Percentiles rank a stretch among this genome's conserved stretches.
Conservation (phyloP, 768 basidiomycete genomes). For the Lactarius hatsudake region DNA sequence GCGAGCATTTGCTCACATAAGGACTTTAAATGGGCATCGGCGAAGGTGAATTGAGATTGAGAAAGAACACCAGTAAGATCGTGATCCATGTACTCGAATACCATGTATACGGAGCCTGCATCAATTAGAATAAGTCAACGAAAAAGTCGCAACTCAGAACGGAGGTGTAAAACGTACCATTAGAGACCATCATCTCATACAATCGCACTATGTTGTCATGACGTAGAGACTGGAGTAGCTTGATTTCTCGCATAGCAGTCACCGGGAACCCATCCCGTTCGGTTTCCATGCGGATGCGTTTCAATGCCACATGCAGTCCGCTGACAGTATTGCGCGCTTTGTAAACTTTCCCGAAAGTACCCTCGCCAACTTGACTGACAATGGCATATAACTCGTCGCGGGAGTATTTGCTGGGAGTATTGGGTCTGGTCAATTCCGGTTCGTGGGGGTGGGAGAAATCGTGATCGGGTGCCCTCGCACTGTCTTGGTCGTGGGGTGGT, state of each 20-base stretch:
- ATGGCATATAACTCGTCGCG: constrained; percentile 74
- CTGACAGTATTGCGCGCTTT: constrained; percentile 85
- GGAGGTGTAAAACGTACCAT: constrained; percentile 53
- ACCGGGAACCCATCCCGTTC: constrained; percentile 98
- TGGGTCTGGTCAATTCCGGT: constrained; percentile 20
- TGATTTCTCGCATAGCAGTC: constrained; percentile 98
- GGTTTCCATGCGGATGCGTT: constrained; percentile 96
- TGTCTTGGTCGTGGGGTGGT: constrained; percentile 17
- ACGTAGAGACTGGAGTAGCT: constrained; percentile 85
- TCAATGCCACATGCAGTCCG: constrained; percentile 82
- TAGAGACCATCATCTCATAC: constrained; percentile 98
- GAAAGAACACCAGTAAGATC: constrained; percentile 94
- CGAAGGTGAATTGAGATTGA: constrained; percentile 84
- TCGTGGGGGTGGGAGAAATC: constrained; percentile 19
- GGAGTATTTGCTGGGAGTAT: constrained; percentile 20
- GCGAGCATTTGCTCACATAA: constrained; percentile 94
- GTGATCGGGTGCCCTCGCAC: constrained; percentile 6
- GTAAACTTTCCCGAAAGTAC: constrained; percentile 98
- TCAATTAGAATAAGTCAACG: not conserved
- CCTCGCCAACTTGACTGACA: constrained; percentile 93
- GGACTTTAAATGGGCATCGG: constrained; percentile 88
- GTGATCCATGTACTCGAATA: constrained; percentile 99
- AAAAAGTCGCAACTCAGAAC: constrained; percentile 19
- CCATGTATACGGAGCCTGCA: constrained; percentile 95
- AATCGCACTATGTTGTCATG: constrained; percentile 89